Base-by-base conservation (phyloP, 73 alveolate species). In the Urostyla sp. region DNA sequence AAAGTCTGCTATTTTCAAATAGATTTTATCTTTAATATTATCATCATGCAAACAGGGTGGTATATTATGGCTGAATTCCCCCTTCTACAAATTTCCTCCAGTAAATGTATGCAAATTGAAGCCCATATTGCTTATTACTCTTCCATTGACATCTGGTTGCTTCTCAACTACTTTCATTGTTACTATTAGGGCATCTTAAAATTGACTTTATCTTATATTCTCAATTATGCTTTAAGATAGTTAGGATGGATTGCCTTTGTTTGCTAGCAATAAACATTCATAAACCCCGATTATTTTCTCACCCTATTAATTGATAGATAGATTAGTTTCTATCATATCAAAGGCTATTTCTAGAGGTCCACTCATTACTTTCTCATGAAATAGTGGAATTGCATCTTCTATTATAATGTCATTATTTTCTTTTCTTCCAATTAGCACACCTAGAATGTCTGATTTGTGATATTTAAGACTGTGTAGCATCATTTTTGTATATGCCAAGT, bases 291-390 rank as follows among this genome's bases (percentile, higher is more conserved):
- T 10, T 52, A 60, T 77, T 1, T 75, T 16, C 69, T 34, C 15
- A 23, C 23, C 20, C 3, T 21, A 23, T n/a, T 8, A n/a, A 10
- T 16, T 31, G 16, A n/a, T 31, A 21, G 55, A 46, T 16, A 66
- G 53, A 44, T 0, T 43, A 16, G 53, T 46, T 21, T 63, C 72
- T 30, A 79, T 72, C 72, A 79, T 45, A 8, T 79, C 89, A 54
- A 79, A 79, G 13, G 89, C 89, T 7, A 72, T 30, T 37, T 79
- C 89, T 5, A 79, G 56, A 16, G 75, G 72, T 18, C 84, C 84
- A 44, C 59, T 30, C 69, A 59, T 54, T 63, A 57, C 37, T 63
- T 75, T 79, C 28, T 67, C 30, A 60, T 79, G 89, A 61, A 79
- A 79, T 15, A 79, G 84, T 20, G 89, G 89, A 13, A 63, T 38